Conservation (phyloP, 2,329 filamentous ascomycete genomes). For the Cercospora zeina region DNA sequence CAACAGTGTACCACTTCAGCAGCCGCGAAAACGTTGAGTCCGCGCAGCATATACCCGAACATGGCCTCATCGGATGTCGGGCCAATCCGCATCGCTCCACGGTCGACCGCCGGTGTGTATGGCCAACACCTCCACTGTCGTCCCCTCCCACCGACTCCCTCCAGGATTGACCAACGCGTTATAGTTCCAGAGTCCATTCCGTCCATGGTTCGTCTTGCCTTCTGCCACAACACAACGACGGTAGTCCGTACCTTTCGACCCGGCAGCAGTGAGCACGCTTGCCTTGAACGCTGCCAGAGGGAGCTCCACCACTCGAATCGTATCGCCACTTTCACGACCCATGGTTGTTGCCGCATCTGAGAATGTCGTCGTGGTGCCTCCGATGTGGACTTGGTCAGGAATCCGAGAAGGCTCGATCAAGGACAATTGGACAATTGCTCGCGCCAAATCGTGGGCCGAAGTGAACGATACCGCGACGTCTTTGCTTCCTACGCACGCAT, state of each 20-base stretch:
- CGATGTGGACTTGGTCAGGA: conserved; percentile 13
- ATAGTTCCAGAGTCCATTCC: conserved; percentile 7
- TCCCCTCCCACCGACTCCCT: conserved; percentile 20
- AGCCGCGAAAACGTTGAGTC: conserved; percentile 10
- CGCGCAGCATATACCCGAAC: neutral
- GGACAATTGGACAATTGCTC: conserved; percentile 12
- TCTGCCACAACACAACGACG: conserved; percentile 16
- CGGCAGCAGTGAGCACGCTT: conserved; percentile 9
- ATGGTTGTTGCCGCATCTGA: conserved; percentile 10
- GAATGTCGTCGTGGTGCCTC: conserved; percentile 8
- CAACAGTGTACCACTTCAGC: conserved; percentile 30
- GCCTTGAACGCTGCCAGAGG: conserved; percentile 15
- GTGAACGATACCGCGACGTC: conserved; percentile 11
- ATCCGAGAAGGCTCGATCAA: conserved; percentile 8
- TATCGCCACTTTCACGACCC: neutral
- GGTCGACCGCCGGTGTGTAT: conserved; percentile 6
- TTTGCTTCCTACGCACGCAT: conserved; percentile 17
- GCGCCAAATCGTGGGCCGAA: conserved; percentile 4
- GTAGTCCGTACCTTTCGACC: conserved; percentile 7
- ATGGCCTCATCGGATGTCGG: neutral
- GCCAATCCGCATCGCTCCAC: conserved; percentile 4
- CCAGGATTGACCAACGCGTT: conserved; percentile 19
- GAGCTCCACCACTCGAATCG: conserved; percentile 13
- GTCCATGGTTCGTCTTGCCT: conserved; percentile 15
- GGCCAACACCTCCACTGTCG: conserved; percentile 10